Evolutionary conservation across 164 flowering plant genomes (phyloP).

Genomic region (Nymphaea colorata): DNA sequence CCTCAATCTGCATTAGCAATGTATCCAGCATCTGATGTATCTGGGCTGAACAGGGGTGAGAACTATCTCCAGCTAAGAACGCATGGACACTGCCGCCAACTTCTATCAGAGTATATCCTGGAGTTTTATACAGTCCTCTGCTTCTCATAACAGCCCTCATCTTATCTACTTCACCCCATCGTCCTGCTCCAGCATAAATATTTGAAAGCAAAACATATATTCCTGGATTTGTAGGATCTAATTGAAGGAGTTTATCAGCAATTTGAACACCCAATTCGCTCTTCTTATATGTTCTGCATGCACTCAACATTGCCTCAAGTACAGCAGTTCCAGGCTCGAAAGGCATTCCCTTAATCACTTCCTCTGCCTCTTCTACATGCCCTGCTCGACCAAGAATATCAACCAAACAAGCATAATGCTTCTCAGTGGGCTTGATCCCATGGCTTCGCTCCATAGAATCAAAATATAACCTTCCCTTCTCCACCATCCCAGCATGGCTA

Average conservation of each 20-base stretch:
- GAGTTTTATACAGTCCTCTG: conserved; percentile 28
- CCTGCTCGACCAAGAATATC: conserved; percentile 40
- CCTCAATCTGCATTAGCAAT: conserved; percentile 21
- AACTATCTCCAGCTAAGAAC: conserved; percentile 31
- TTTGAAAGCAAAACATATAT: conserved; percentile 32
- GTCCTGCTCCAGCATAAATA: conserved; percentile 30
- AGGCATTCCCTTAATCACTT: conserved; percentile 24
- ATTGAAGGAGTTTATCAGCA: conserved; percentile 27
- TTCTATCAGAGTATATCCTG: conserved; percentile 32
- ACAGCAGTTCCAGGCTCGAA: conserved; percentile 16
- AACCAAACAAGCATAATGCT: conserved; percentile 34
- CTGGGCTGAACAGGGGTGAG: conserved; percentile 22
- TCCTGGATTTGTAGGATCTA: conserved; percentile 30
- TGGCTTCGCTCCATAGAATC: conserved; percentile 17
- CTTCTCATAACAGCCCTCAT: conserved; percentile 29
- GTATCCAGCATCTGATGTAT: conserved; percentile 15
- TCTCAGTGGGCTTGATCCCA: conserved; percentile 18
- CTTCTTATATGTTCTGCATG: conserved; percentile 28
- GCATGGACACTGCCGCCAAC: conserved; percentile 19
- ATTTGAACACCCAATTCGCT: conserved; percentile 22
- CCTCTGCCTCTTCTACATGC: conserved; percentile 25
- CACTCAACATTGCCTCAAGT: conserved; percentile 33
- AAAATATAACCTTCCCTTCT: conserved; percentile 24
- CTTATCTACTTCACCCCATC: conserved; percentile 30
- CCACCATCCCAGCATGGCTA: conserved; percentile 36